Evolutionary conservation across 2,329 filamentous ascomycete genomes (phyloP).

Genomic region (Epichloe hybrida): DNA sequence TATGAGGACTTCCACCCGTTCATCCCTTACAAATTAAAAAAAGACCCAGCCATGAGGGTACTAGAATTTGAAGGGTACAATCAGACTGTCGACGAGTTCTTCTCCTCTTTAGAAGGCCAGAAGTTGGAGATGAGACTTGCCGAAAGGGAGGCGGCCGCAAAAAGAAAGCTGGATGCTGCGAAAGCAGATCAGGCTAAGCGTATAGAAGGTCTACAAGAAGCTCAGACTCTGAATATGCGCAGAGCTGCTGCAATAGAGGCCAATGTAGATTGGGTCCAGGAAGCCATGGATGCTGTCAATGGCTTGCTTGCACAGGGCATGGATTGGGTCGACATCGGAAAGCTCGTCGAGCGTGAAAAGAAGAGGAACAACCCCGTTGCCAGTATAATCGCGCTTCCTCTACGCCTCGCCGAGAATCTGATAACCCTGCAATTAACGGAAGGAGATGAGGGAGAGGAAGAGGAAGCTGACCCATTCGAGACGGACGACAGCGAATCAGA

Average conservation of each 20-base stretch:
- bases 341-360: constrained; percentile 79
- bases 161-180: constrained; percentile 74
- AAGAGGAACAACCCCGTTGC: constrained; percentile 71
- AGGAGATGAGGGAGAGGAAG: constrained; percentile 48
- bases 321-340: constrained; percentile 91
- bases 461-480: constrained; percentile 45
- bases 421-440: constrained; percentile 71
- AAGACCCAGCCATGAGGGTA: constrained; percentile 50
- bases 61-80: constrained; percentile 78
- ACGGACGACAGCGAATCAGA: constrained; percentile 49
- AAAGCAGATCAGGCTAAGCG: constrained; percentile 72
- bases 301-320: constrained; percentile 85
- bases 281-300: constrained; percentile 85
- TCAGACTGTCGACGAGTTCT: constrained; percentile 89
- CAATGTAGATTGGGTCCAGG: constrained; percentile 81
- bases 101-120: constrained; percentile 89
- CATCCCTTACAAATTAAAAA: constrained; percentile 63
- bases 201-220: constrained; percentile 68
- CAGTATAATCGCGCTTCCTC: constrained; percentile 68
- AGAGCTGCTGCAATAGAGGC: constrained; percentile 86
- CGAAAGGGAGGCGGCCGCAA: constrained; percentile 70
- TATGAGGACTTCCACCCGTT: constrained; percentile 98
- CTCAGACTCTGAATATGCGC: constrained; percentile 68
- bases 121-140: constrained; percentile 72
- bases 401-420: constrained; percentile 82